Evolutionary conservation across 805 yeast genomes (phyloP), one percentile per base, ranked within the genome.

Genomic region (Candida namnaoensis): DNA sequence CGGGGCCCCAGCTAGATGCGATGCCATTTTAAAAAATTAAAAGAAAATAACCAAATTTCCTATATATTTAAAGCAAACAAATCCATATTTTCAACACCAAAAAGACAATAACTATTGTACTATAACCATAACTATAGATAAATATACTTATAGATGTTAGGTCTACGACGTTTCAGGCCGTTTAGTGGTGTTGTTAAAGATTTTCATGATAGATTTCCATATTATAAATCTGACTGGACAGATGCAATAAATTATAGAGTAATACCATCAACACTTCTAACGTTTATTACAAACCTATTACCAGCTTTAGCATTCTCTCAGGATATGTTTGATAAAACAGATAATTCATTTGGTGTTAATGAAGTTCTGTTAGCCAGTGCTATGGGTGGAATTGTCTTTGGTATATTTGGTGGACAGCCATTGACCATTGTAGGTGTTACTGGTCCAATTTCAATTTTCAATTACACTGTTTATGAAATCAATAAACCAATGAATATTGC

Each of bases 291-390:
- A 36, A 91, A 93, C 58, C 57, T 91, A 37, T 68, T 91, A 34
- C 98, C 98, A 2, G 97, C 97, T 0, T 72, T 91, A 35, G 96
- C 98, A 0, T 91, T 91, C 69, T 95, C 97, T 0, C 96, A 88
- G 56, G 98, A 91, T 57, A 84, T 91, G 96, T 90, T 88, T 60
- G 96, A 90, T 59, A 80, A 87, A 46, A 91, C 99, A 0, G 64
- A 83, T 38, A 79, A 84, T 49, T 72, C 90, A 11, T 91, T 88
- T 53, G 99, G 99, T 4, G 83, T 93, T 5, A 93, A 91, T 56
- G 99, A 91, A 56, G 83, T 91, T 3, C 67, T 91, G 24, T 54
- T 93, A 56, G 71, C 93, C 7, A 78, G 90, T 30, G 96, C 96
- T 0, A 61, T 93, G 57, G 97, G 87, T 0, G 97, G 98, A 0